Conservation (phyloP, 495 filamentous ascomycete genomes). For the Umbilicaria muhlenbergii region DNA sequence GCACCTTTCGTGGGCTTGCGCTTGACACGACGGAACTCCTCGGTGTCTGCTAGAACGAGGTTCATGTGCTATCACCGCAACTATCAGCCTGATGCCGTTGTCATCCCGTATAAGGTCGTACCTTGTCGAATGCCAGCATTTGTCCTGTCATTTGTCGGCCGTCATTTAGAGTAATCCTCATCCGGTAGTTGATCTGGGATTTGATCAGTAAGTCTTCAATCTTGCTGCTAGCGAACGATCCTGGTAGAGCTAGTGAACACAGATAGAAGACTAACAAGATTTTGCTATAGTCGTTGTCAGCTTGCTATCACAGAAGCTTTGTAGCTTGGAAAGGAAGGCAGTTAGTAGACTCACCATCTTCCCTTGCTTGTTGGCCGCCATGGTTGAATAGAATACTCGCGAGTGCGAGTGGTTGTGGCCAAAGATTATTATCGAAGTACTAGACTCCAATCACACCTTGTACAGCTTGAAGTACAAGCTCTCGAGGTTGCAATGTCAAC, state of each 20-base stretch:
- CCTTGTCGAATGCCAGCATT: conserved; percentile 96
- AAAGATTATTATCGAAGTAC: conserved; percentile 35
- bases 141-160: conserved; percentile 93
- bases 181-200: conserved; percentile 90
- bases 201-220: too few relatives aligned
- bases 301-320: conserved; percentile 17
- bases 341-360: conserved; percentile 72
- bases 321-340: conserved; percentile 5
- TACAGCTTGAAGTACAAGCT: too few relatives aligned
- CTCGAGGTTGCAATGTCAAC: too few relatives aligned
- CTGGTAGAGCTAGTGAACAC: neutral
- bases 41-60: conserved; percentile 93
- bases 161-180: conserved; percentile 92
- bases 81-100: conserved; percentile 5
- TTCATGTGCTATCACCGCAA: conserved; percentile 74
- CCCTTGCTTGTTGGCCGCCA: conserved; percentile 85
- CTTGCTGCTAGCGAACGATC: too few relatives aligned
- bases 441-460: neutral
- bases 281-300: conserved; percentile 71
- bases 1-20: conserved; percentile 65
- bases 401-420: conserved; percentile 47
- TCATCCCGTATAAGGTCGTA: conserved; percentile 19
- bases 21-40: conserved; percentile 94
- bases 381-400: conserved; percentile 45
- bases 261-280: conserved; percentile 58